Conservation (phyloP, 2,329 filamentous ascomycete genomes). For the Xylaria sp. region DNA sequence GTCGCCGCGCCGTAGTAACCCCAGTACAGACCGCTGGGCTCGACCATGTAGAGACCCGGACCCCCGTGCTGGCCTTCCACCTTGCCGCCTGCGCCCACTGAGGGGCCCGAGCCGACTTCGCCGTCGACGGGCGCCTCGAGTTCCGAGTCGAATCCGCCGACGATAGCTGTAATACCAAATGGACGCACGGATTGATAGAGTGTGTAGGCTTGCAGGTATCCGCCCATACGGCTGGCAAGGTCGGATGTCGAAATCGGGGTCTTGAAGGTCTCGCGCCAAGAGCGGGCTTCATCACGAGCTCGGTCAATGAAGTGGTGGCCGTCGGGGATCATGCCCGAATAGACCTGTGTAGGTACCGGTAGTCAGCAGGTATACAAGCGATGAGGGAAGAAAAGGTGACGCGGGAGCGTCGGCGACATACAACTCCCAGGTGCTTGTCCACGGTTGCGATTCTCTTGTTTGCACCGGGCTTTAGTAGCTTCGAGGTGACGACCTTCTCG, state of each 20-base stretch:
- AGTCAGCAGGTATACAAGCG: constrained; percentile 1
- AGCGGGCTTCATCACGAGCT: constrained; percentile 88
- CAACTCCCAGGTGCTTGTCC: constrained; percentile 90
- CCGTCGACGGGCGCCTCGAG: constrained; percentile 84
- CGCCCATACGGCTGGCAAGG: constrained; percentile 89
- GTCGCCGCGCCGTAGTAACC: constrained; percentile 98
- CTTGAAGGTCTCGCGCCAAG: constrained; percentile 94
- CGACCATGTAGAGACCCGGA: constrained; percentile 97
- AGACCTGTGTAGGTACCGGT: constrained; percentile 63
- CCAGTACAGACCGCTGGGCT: constrained; percentile 97
- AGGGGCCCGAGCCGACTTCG: constrained; percentile 82
- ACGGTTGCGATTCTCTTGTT: constrained; percentile 98
- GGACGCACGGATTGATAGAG: constrained; percentile 96
- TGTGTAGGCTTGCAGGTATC: constrained; percentile 96
- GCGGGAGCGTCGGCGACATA: constrained; percentile 51
- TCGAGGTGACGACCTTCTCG: constrained; percentile 95
- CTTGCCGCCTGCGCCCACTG: constrained; percentile 82
- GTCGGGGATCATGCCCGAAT: constrained; percentile 91
- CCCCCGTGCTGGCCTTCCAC: constrained; percentile 76
- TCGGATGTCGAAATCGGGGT: constrained; percentile 86
- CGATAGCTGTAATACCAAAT: constrained; percentile 93
- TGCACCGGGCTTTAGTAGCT: constrained; percentile 89
- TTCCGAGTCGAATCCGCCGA: constrained; percentile 92
- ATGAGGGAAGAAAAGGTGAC: constrained; percentile 1
- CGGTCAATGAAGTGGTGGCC: constrained; percentile 93